Percentiles rank a stretch among this genome's conserved stretches.
These are phyloP conservation scores for Hermanozyma aechmeae DNA, from an alignment of 805 yeast species.

Conservation along the genomic window DNA sequence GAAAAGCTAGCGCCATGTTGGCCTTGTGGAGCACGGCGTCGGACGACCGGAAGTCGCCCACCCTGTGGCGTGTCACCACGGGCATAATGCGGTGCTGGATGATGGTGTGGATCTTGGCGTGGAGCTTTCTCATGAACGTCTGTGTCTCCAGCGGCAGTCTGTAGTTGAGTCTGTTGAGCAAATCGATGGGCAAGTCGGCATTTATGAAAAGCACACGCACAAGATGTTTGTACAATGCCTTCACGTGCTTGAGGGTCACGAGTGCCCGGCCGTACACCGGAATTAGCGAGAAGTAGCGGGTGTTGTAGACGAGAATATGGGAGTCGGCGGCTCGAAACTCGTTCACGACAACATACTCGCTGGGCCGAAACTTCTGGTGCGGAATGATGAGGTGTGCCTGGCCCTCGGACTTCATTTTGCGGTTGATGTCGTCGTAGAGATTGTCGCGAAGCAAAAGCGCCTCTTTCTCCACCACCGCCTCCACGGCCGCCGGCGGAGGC, in stretches of 20 bases:
- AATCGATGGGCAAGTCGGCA: conserved; percentile 28
- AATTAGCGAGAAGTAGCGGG: conserved; percentile 22
- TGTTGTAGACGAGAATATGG: conserved; percentile 18
- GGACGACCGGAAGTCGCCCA: conserved; percentile 4
- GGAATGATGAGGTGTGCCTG: conserved; percentile 5
- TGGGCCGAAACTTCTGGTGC: conserved; percentile 17
- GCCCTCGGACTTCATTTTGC: conserved; percentile 15
- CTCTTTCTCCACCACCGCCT: conserved; percentile 16
- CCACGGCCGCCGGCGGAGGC: conserved; percentile 9
- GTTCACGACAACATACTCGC: conserved; percentile 17
- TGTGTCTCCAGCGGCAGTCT: conserved; percentile 17
- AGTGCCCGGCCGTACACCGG: conserved; percentile 25
- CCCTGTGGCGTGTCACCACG: conserved; percentile 9
- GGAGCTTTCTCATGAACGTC: conserved; percentile 17
- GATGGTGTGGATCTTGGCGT: conserved; percentile 17
- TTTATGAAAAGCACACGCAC: conserved; percentile 28
- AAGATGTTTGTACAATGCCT: conserved; percentile 20
- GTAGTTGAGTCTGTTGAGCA: conserved; percentile 26
- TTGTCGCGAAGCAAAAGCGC: conserved; percentile 17
- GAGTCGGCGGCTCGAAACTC: no score
- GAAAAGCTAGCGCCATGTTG: conserved; percentile 14
- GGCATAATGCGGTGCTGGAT: conserved; percentile 19
- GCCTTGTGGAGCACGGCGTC: conserved; percentile 21
- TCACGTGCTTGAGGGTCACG: conserved; percentile 13
- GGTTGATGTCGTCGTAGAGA: conserved; percentile 14